These are phyloP conservation scores for Epichloe elymi DNA, from an alignment of 2,329 filamentous ascomycete species.

Conservation along the genomic window DNA sequence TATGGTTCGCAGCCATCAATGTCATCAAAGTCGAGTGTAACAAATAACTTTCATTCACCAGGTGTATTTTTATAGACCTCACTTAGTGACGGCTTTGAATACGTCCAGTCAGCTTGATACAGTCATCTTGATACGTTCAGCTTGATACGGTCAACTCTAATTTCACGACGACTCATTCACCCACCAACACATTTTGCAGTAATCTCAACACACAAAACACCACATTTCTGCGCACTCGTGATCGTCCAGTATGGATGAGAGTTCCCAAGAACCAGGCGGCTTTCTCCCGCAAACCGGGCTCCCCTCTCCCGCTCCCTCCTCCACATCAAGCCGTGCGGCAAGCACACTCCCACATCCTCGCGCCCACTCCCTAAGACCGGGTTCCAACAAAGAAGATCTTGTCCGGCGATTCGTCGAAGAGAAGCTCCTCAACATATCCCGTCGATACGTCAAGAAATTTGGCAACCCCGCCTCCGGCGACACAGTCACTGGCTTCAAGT, in stretches of 20 bases:
- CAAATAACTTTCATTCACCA: too few relatives aligned
- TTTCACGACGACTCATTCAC: neutral
- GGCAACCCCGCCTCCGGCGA: slow-evolving; percentile 31
- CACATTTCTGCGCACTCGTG: neutral
- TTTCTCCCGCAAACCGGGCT: slow-evolving; percentile 35
- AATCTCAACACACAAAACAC: neutral
- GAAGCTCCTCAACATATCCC: slow-evolving; percentile 37
- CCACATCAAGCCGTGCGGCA: slow-evolving; percentile 26
- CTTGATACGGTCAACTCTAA: too few relatives aligned
- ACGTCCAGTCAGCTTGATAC: neutral
- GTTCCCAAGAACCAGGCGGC: slow-evolving; percentile 28
- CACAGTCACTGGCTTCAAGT: slow-evolving; percentile 38
- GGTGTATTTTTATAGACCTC: too few relatives aligned
- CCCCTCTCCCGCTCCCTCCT: slow-evolving; percentile 44
- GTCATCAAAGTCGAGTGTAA: too few relatives aligned
- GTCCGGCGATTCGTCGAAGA: slow-evolving; percentile 44
- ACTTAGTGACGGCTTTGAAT: too few relatives aligned
- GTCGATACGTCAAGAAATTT: slow-evolving; percentile 49
- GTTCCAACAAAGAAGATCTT: slow-evolving; percentile 47
- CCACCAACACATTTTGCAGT: neutral
- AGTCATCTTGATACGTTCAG: neutral
- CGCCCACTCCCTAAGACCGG: slow-evolving; percentile 35
- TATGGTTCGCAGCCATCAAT: neutral
- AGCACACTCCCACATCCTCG: slow-evolving; percentile 42
- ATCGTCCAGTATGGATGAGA: neutral